These are phyloP conservation scores for Hyaloscypha variabilis DNA, from an alignment of 495 filamentous ascomycete species.

Conservation along the genomic window DNA sequence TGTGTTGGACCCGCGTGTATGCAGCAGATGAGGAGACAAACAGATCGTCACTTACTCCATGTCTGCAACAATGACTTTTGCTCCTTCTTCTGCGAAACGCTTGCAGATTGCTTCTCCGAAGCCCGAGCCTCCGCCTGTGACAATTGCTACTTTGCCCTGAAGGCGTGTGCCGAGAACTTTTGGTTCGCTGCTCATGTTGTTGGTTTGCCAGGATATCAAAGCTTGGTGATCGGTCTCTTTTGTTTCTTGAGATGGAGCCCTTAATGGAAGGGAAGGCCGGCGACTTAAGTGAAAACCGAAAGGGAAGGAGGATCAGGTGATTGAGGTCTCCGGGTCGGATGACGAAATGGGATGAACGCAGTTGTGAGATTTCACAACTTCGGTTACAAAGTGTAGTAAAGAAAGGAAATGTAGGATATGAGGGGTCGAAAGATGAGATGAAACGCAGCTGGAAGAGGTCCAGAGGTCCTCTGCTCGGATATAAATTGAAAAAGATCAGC, in stretches of 20 bases:
- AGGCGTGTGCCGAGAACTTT: slow-evolving; percentile 36
- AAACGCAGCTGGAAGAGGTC: too few relatives aligned
- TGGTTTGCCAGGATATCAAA: background rate
- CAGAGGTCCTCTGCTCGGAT: background rate
- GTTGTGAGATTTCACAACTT: background rate
- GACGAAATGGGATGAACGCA: background rate
- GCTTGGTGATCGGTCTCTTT: background rate
- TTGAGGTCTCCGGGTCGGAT: background rate
- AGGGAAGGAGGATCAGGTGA: background rate
- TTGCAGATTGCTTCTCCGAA: slow-evolving; percentile 61
- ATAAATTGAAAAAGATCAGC: background rate
- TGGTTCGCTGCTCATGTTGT: slow-evolving; percentile 14
- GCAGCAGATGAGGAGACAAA: background rate
- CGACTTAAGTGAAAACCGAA: background rate
- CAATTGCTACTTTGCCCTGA: slow-evolving; percentile 53
- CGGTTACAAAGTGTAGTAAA: background rate
- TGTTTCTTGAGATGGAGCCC: background rate
- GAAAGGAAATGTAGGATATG: too few relatives aligned
- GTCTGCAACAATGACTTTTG: slow-evolving; percentile 60
- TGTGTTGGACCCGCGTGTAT: too few relatives aligned
- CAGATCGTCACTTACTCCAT: slow-evolving; percentile 40
- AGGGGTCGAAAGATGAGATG: background rate
- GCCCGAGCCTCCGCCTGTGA: slow-evolving; percentile 56
- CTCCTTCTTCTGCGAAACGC: slow-evolving; percentile 60
- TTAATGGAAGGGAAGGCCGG: background rate